Conservation (phyloP, 441 rosid genomes). For the Lagerstroemia fauriei region DNA sequence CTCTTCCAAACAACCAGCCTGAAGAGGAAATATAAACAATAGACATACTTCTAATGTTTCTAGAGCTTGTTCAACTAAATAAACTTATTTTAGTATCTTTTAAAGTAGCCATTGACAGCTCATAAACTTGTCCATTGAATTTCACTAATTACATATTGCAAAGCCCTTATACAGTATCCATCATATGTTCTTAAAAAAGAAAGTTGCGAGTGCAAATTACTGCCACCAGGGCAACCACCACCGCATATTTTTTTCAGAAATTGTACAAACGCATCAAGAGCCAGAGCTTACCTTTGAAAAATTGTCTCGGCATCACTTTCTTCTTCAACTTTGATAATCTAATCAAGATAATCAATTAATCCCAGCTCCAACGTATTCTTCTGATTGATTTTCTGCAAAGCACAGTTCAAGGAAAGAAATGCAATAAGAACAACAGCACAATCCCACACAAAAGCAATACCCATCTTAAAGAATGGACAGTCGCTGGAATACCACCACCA, state of each 20-base stretch:
- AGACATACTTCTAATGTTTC: not conserved
- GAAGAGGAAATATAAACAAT: not conserved
- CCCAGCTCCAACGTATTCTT: constrained; percentile 91
- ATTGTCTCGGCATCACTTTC: constrained; percentile 76
- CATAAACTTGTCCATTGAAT: not conserved
- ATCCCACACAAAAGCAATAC: not conserved
- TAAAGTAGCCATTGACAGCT: not conserved
- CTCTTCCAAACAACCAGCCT: not conserved
- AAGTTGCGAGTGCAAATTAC: not conserved
- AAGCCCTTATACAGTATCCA: not conserved
- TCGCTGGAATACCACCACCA: not conserved
- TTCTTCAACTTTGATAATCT: constrained; percentile 78
- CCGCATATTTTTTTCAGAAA: not conserved
- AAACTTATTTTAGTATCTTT: not conserved
- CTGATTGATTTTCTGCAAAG: constrained; percentile 82
- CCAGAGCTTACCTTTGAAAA: constrained; percentile 64
- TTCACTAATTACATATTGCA: not conserved
- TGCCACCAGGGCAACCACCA: not conserved
- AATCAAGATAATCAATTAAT: constrained; percentile 81
- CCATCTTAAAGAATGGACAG: not conserved
- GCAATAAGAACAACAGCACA: not conserved
- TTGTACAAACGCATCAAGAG: not conserved
- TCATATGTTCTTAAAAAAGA: not conserved
- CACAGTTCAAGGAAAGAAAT: constrained; percentile 7
- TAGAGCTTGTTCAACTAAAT: not conserved